Evolutionary conservation across 169 alveolate species (phyloP).

Genomic region (Eimeria necatrix): DNA sequence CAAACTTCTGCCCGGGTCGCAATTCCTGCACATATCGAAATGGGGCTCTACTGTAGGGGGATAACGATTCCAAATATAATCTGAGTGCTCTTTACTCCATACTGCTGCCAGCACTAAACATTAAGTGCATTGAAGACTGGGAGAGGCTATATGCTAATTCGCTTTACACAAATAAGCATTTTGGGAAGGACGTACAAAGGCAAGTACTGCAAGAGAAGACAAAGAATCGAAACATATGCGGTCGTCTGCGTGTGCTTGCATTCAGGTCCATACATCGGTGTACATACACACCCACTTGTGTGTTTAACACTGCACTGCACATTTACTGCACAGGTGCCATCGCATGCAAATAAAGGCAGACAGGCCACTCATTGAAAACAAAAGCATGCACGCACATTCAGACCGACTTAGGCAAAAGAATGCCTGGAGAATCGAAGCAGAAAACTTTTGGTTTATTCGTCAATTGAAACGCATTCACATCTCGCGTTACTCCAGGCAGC

Average conservation of each 20-base stretch:
- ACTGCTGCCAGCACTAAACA: no score
- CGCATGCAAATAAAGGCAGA: no score
- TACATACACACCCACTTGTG: no score
- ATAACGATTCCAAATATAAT: background rate
- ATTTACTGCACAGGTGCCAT: no score
- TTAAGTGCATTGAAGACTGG: no score
- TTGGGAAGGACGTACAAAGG: background rate
- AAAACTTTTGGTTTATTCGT: constrained; percentile 86
- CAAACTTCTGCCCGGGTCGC: constrained; percentile 88
- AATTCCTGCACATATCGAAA: constrained; percentile 16
- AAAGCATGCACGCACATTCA: background rate
- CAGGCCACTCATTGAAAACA: no score
- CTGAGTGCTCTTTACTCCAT: background rate
- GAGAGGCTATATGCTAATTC: no score
- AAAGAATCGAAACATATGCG: background rate
- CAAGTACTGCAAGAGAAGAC: background rate
- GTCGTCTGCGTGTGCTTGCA: no score
- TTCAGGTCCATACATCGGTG: no score
- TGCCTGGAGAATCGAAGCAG: constrained; percentile 93
- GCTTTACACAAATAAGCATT: no score
- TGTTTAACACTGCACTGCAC: no score
- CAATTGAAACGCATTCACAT: constrained; percentile 87
- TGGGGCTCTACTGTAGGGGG: no score
- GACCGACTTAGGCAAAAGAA: constrained; percentile 86
- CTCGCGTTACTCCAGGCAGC: constrained; percentile 89